phyloP scores from a whole-genome alignment of 2,329 filamentous ascomycete genomes.

The Trichoderma sp. region DNA sequence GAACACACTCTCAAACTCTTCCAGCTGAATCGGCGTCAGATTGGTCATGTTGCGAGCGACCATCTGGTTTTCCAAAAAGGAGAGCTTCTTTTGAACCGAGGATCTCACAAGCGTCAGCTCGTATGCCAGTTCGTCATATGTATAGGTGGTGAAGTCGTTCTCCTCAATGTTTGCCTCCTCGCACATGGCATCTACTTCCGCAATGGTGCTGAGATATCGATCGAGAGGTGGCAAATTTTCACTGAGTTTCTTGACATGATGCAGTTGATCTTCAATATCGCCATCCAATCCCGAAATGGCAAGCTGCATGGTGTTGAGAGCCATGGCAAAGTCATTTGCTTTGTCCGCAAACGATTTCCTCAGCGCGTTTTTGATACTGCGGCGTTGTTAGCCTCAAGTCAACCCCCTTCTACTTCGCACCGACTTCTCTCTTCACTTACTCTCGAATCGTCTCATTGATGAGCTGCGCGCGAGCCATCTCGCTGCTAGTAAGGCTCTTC shows the following conservation, averaged over 20 bases:
- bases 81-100: constrained; percentile 92
- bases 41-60: constrained; percentile 99
- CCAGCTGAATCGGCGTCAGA: constrained; percentile 93
- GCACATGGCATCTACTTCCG: constrained; percentile 82
- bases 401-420: not conserved
- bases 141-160: constrained; percentile 99
- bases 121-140: constrained; percentile 93
- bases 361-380: constrained; percentile 88
- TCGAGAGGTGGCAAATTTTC: constrained; percentile 88
- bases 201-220: constrained; percentile 85
- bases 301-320: constrained; percentile 89
- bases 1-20: constrained; percentile 98
- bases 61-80: constrained; percentile 97
- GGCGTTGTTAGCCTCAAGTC: constrained; percentile 34
- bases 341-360: constrained; percentile 95
- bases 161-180: constrained; percentile 97
- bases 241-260: constrained; percentile 82
- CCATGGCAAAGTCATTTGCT: constrained; percentile 95
- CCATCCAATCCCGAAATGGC: constrained; percentile 97
- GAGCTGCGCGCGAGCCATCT: constrained; percentile 84
- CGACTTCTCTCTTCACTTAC: constrained; percentile 47
- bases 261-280: constrained; percentile 90
- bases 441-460: constrained; percentile 99
- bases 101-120: constrained; percentile 89
- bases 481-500: constrained; percentile 75